Evolutionary conservation across 1,284 basidiomycete species (phyloP).

Genomic region (Leccinum angustisporum): DNA sequence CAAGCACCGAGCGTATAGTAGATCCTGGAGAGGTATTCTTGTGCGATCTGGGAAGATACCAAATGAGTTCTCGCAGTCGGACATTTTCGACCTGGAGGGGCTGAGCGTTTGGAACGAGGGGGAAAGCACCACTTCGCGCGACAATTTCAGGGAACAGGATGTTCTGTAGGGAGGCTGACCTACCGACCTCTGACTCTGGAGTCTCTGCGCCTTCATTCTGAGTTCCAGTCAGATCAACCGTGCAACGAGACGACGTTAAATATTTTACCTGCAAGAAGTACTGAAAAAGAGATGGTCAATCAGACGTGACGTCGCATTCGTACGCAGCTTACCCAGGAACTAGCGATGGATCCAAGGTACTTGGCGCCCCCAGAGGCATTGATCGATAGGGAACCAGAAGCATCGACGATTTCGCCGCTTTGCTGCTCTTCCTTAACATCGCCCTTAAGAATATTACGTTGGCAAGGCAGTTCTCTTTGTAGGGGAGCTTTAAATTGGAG

Average conservation of each 20-base stretch:
- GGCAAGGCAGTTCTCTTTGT: slow-evolving; percentile 51
- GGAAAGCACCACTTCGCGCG: slow-evolving; percentile 60
- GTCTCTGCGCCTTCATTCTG: slow-evolving; percentile 56
- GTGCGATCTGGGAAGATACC: slow-evolving; percentile 63
- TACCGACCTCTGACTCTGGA: slow-evolving; percentile 49
- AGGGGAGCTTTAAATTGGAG: slow-evolving; percentile 70
- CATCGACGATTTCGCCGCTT: slow-evolving; percentile 70
- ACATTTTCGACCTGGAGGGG: slow-evolving; percentile 45
- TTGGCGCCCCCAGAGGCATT: slow-evolving; percentile 66
- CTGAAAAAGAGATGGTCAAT: slow-evolving; percentile 36
- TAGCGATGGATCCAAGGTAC: slow-evolving; percentile 73
- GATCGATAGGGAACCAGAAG: slow-evolving; percentile 74
- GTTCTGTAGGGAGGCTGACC: slow-evolving; percentile 48
- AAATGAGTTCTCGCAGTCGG: slow-evolving; percentile 57
- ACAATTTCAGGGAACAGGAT: slow-evolving; percentile 63
- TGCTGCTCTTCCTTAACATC: slow-evolving; percentile 59
- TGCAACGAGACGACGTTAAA: slow-evolving; percentile 6
- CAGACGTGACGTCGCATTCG: background rate
- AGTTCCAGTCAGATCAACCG: slow-evolving; percentile 32
- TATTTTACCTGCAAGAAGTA: slow-evolving; percentile 65
- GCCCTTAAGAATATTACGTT: slow-evolving; percentile 28
- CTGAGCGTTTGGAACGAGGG: slow-evolving; percentile 52
- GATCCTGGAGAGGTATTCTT: slow-evolving; percentile 56
- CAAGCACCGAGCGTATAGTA: slow-evolving; percentile 73
- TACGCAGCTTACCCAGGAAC: slow-evolving; percentile 58